Percentiles rank a stretch among this genome's conserved stretches.
Evolutionary conservation across 208 protist genomes (phyloP).

Genomic region (Leishmania major): DNA sequence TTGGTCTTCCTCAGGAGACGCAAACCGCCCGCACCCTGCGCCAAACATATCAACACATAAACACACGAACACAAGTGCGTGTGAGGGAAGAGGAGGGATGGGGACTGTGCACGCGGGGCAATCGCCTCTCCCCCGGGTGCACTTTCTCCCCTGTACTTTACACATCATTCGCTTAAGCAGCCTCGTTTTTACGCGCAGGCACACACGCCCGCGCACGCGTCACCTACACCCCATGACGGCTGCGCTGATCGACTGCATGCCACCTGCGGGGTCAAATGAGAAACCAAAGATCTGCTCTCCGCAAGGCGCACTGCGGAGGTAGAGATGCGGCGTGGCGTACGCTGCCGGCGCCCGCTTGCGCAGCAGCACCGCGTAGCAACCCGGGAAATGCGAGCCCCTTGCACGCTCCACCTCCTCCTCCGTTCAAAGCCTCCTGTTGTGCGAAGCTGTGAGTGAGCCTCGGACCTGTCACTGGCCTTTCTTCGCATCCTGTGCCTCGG

Average conservation of each 20-base stretch:
- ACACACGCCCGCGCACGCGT: neutral
- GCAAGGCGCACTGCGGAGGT: neutral
- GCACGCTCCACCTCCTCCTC: neutral
- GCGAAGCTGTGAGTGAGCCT: neutral
- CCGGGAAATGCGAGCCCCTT: neutral
- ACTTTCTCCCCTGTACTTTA: neutral
- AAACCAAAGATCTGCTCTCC: neutral
- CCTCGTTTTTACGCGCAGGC: neutral
- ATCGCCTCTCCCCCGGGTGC: neutral
- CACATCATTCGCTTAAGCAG: neutral
- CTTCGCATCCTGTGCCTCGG: slow-evolving; percentile 3
- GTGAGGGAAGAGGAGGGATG: neutral
- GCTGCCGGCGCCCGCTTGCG: neutral
- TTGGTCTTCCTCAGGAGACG: neutral
- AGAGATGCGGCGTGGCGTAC: neutral
- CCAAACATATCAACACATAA: neutral
- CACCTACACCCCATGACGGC: neutral
- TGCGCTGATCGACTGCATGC: neutral
- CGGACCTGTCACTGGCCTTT: neutral
- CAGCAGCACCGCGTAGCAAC: neutral
- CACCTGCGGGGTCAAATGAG: neutral
- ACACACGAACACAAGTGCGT: neutral
- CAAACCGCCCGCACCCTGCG: neutral
- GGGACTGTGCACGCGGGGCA: neutral
- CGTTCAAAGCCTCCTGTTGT: neutral